Evolutionary conservation across 2,329 filamentous ascomycete species (phyloP).

Genomic region (Emericellopsis atlantica): DNA sequence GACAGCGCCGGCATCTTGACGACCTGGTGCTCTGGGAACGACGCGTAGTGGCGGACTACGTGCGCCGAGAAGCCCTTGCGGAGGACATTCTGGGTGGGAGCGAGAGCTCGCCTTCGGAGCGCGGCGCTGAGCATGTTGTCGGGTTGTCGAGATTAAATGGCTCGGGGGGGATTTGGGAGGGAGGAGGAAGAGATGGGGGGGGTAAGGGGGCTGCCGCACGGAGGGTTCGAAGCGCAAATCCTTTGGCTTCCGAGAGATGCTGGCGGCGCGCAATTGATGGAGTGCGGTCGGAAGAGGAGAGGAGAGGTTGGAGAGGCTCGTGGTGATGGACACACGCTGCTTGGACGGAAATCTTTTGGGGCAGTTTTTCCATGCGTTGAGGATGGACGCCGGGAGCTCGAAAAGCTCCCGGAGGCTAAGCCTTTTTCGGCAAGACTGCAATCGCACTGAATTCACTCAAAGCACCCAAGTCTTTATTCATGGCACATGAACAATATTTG

Average conservation of each 20-base stretch:
- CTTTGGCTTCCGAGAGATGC: conserved; percentile 1
- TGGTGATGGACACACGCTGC: conserved; percentile 9
- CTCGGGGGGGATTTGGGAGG: conserved; percentile 7
- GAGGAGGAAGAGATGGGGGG: conserved; percentile 4
- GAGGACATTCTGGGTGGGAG: conserved; percentile 33
- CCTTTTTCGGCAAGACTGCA: conserved; percentile 11
- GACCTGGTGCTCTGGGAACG: conserved; percentile 87
- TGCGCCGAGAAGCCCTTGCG: conserved; percentile 38
- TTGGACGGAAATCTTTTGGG: conserved; percentile 1
- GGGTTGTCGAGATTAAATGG: conserved; percentile 12
- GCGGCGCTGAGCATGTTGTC: conserved; percentile 48
- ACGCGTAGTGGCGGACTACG: conserved; percentile 57
- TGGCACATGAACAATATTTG: no score
- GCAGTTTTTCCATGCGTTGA: conserved; percentile 26
- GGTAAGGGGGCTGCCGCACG: not conserved
- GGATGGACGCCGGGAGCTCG: conserved; percentile 17
- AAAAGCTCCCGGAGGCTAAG: conserved; percentile 15
- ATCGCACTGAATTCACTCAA: no score
- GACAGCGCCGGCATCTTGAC: conserved; percentile 97
- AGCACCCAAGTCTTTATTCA: no score
- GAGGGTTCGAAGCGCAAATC: conserved; percentile 9
- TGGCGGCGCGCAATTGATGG: conserved; percentile 12
- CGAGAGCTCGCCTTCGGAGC: conserved; percentile 49
- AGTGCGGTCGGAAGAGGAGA: conserved; percentile 10
- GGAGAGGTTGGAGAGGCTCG: conserved; percentile 13